Conservation (phyloP, 2,329 filamentous ascomycete species). For the Verticillium nubilum region DNA sequence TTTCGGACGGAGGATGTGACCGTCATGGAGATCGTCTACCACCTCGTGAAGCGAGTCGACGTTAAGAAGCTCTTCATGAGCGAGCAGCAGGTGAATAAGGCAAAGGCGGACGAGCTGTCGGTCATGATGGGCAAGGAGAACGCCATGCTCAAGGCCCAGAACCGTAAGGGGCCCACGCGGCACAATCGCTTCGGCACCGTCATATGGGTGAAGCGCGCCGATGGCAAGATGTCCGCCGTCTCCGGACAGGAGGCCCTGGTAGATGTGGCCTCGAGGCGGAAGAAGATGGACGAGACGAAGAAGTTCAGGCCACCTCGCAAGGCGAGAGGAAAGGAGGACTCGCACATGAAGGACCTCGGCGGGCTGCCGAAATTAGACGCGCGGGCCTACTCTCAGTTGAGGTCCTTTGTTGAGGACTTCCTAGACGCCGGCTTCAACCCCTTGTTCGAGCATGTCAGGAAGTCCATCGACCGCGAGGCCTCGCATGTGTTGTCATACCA, state of each 20-base stretch:
- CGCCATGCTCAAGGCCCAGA: constrained; percentile 72
- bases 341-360: constrained; percentile 70
- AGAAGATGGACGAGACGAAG: constrained; percentile 88
- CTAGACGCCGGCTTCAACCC: constrained; percentile 95
- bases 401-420: constrained; percentile 85
- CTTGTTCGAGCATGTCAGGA: constrained; percentile 76
- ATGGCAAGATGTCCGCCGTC: constrained; percentile 77
- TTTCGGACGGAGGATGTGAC: constrained; percentile 85
- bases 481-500: constrained; percentile 75
- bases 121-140: constrained; percentile 75
- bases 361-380: constrained; percentile 63
- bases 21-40: constrained; percentile 88
- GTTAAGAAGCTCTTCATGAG: constrained; percentile 80
- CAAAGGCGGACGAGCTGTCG: constrained; percentile 68
- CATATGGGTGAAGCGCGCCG: constrained; percentile 89
- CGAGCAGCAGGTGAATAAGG: constrained; percentile 63
- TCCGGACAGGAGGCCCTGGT: constrained; percentile 83
- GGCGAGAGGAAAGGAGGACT: constrained; percentile 49
- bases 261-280: constrained; percentile 65
- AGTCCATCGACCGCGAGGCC: constrained; percentile 84
- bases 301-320: constrained; percentile 79
- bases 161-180: constrained; percentile 72
- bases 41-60: constrained; percentile 86
- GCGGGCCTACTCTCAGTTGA: constrained; percentile 70
- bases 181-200: constrained; percentile 96